These are phyloP conservation scores for Exophiala bonariae DNA, from an alignment of 2,329 filamentous ascomycete genomes.

Conservation along the genomic window DNA sequence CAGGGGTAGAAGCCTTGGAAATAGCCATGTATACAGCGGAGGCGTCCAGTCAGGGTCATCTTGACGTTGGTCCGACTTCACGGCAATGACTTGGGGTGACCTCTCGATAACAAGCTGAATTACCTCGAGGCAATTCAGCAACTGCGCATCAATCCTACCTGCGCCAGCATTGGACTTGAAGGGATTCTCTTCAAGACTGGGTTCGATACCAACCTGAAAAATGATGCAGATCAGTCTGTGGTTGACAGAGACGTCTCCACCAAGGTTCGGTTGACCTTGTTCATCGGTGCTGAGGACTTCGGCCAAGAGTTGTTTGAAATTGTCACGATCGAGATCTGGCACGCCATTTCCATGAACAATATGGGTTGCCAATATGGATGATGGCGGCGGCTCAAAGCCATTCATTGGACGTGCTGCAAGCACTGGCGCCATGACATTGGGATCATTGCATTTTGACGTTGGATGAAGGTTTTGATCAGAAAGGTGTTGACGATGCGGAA, in stretches of 20 bases:
- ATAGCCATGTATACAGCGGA: slow-evolving; percentile 55
- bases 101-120: slow-evolving; percentile 73
- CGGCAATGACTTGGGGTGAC: slow-evolving; percentile 66
- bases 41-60: slow-evolving; percentile 32
- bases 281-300: slow-evolving; percentile 56
- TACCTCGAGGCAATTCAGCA: slow-evolving; percentile 72
- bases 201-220: slow-evolving; percentile 70
- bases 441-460: no score
- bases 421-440: slow-evolving; percentile 16
- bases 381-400: slow-evolving; percentile 48
- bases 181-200: slow-evolving; percentile 58
- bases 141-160: slow-evolving; percentile 38
- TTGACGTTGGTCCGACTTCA: slow-evolving; percentile 54
- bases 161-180: slow-evolving; percentile 59
- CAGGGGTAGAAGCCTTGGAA: slow-evolving; percentile 53
- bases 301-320: slow-evolving; percentile 73
- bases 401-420: slow-evolving; percentile 18
- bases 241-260: slow-evolving; percentile 73
- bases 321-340: slow-evolving; percentile 66
- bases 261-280: slow-evolving; percentile 47
- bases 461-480: no score
- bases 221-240: slow-evolving; percentile 85
- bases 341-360: slow-evolving; percentile 68
- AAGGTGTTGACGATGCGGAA: no score
- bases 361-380: slow-evolving; percentile 84